A percentile compares a stretch with the other conserved stretches of the same genome.
phyloP scores from a whole-genome alignment of 129 eudicot species.

The Flaveria robusta region DNA sequence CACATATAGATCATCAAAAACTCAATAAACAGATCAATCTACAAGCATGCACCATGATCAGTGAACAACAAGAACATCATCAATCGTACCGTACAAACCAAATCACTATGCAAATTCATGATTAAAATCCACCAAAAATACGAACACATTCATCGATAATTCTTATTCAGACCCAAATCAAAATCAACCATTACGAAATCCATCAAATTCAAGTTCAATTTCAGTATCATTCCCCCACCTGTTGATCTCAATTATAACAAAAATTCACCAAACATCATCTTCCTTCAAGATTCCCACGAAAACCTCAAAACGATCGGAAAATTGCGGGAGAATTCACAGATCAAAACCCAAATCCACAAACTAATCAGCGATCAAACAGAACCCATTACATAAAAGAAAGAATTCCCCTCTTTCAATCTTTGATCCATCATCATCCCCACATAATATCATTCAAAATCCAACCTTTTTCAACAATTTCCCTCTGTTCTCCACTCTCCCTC shows the following conservation, averaged over 20 bases:
- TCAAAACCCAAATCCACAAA: constrained; percentile 29
- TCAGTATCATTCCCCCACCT: constrained; percentile 37
- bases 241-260: constrained; percentile 13
- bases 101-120: background rate
- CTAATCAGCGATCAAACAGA: background rate
- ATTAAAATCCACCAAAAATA: constrained; percentile 8
- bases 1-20: background rate
- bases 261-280: constrained; percentile 23
- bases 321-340: no score
- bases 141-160: constrained; percentile 5
- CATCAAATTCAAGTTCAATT: background rate
- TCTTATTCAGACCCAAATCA: no score
- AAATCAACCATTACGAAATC: background rate
- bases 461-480: background rate
- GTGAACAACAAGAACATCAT: constrained; percentile 3
- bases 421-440: constrained; percentile 31
- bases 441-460: constrained; percentile 29
- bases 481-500: no score
- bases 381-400: no score
- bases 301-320: constrained; percentile 31
- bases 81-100: background rate
- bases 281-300: background rate
- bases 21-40: constrained; percentile 34
- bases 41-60: constrained; percentile 20
- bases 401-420: constrained; percentile 8